phyloP scores from a whole-genome alignment of 1,284 basidiomycete species.

The Fomes fomentarius region DNA sequence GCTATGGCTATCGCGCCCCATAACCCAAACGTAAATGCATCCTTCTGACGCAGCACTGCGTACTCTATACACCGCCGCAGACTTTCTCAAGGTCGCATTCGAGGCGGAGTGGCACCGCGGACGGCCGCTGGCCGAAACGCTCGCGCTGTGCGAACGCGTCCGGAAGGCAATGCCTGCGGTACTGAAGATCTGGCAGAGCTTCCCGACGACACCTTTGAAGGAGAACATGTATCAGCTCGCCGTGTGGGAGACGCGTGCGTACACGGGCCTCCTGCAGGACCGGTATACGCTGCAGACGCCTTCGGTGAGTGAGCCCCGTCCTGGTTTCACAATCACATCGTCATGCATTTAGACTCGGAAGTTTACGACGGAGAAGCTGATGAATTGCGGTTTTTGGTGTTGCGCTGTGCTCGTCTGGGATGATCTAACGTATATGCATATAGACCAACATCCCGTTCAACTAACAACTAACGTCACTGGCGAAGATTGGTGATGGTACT shows the following conservation, averaged over 20 bases:
- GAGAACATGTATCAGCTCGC: conserved; percentile 13
- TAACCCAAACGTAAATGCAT: background rate
- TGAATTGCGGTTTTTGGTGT: too few relatives aligned
- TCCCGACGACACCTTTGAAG: conserved; percentile 1
- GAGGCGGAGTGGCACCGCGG: conserved; percentile 24
- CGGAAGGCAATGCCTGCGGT: conserved; percentile 17
- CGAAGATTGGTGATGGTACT: too few relatives aligned
- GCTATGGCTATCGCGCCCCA: too few relatives aligned
- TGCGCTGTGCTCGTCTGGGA: too few relatives aligned
- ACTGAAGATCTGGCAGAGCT: conserved; percentile 21
- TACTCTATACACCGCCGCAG: conserved; percentile 6
- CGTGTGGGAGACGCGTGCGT: conserved; percentile 16
- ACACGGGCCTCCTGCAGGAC: conserved; percentile 18
- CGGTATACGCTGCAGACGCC: conserved; percentile 21
- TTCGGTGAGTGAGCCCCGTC: conserved; percentile 19
- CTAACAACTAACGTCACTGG: conserved; percentile 1
- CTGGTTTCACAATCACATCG: background rate
- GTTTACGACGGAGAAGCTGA: too few relatives aligned
- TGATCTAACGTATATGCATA: too few relatives aligned
- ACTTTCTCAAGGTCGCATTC: conserved; percentile 24
- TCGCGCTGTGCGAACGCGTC: conserved; percentile 21
- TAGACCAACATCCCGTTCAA: conserved; percentile 15
- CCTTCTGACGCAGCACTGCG: background rate
- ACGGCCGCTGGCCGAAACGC: conserved; percentile 17
- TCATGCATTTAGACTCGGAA: too few relatives aligned